Evolutionary conservation across 768 basidiomycete species (phyloP), one percentile per base, ranked within the genome.

Genomic region (Floccularia luteovirens): DNA sequence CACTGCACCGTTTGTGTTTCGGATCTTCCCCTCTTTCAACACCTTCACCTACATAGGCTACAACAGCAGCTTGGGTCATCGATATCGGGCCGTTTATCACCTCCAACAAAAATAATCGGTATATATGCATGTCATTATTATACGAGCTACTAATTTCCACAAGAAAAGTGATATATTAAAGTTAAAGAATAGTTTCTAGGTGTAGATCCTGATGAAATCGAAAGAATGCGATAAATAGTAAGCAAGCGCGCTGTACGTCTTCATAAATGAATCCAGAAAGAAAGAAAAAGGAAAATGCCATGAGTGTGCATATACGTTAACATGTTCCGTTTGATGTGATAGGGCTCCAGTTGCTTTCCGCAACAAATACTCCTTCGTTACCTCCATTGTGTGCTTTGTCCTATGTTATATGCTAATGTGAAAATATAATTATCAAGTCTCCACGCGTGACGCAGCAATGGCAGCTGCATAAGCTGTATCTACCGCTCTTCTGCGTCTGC

Each of bases 401-500:
- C 32, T 41, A 37, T 20, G 38, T 21, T 21, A 38, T 41, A 33
- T 37, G 39, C 28, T 42, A 23, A 38, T 39, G 33, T 19, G 33
- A 34, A 19, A 10, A 19, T 11, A 34, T 8, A 8, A 8, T 19
- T 8, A 8, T 17, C 8, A 34, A n/a, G 44, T 45, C 24, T 41
- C 39, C 41, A 39, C 40, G 5, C 21, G 28, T 14, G 48, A 38
- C n/a, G 39, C 19, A 11, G 38, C 7, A 20, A 16, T 24, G 17
- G 41, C 46, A 28, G 19, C 24, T 22, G 38, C 16, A 38, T 42
- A 38, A 14, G 28, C 14, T 13, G 43, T 32, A 22, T 41, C 30
- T 24, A 39, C 37, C 11, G 41, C 48, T 19, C 64, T 55, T 38
- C 60, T 51, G 34, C 64, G 57, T 44, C 64, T 49, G 28, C 63